Percentiles rank a stretch among this genome's conserved stretches.
These are phyloP conservation scores for Tillandsia leiboldiana DNA, from an alignment of 176 grass and related monocot genomes.

Conservation along the genomic window DNA sequence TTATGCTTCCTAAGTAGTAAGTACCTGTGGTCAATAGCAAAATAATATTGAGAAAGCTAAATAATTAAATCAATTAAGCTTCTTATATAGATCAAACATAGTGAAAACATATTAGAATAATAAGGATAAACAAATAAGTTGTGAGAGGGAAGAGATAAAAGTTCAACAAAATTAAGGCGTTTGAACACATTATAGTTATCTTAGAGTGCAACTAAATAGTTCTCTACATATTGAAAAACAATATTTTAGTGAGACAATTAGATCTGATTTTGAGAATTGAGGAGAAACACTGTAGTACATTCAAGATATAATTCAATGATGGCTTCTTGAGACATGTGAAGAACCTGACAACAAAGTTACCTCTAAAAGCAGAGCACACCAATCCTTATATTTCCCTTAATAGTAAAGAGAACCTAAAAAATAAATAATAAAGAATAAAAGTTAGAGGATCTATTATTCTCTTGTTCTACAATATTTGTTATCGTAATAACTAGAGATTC, in stretches of 20 bases:
- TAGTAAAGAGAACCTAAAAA: conserved; percentile 87
- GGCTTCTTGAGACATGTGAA: no score
- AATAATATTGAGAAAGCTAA: background rate
- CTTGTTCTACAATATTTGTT: background rate
- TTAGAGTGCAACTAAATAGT: no score
- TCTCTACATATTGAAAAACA: no score
- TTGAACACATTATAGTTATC: no score
- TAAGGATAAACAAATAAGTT: no score
- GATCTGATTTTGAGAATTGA: no score
- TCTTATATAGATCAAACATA: background rate
- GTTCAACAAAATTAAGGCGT: no score
- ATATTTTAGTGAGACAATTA: no score
- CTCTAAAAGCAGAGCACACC: background rate
- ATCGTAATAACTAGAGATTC: conserved; percentile 8
- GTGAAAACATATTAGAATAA: no score
- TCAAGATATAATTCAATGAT: no score
- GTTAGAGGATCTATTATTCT: background rate
- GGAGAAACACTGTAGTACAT: no score
- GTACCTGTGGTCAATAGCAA: background rate
- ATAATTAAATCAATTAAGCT: background rate
- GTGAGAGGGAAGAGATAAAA: no score
- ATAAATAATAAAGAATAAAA: background rate
- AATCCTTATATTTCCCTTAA: conserved; percentile 25
- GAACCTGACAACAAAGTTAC: background rate
- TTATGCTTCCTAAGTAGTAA: background rate